These are phyloP conservation scores for Tolypocladium capitatum DNA, from an alignment of 2,329 filamentous ascomycete genomes.

Conservation along the genomic window DNA sequence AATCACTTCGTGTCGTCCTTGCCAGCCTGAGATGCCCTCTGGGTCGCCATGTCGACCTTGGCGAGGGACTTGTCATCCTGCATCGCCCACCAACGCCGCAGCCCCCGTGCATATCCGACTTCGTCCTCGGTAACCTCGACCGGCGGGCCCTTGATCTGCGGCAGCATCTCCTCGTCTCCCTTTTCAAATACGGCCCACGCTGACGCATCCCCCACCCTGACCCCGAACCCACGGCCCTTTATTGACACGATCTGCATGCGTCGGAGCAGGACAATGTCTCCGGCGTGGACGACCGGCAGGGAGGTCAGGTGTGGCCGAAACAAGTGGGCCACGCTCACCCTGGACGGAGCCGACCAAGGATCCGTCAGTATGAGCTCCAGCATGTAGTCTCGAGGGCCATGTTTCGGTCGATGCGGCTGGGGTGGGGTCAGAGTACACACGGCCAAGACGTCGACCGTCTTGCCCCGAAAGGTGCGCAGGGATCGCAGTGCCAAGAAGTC, in stretches of 20 bases:
- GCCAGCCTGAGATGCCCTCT: conserved; percentile 16
- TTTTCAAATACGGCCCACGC: conserved; percentile 50
- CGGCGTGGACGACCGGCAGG: conserved; percentile 39
- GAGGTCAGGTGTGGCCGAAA: conserved; percentile 45
- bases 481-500: conserved; percentile 39
- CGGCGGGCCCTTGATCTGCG: conserved; percentile 46
- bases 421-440: conserved; percentile 38
- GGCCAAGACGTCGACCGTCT: conserved; percentile 39
- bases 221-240: conserved; percentile 40
- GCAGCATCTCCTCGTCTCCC: conserved; percentile 22
- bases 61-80: conserved; percentile 32
- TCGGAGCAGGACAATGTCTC: conserved; percentile 46
- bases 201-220: conserved; percentile 40
- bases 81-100: conserved; percentile 35
- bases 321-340: conserved; percentile 41
- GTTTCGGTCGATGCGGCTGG: conserved; percentile 39
- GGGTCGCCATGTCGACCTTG: conserved; percentile 35
- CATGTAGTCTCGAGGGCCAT: conserved; percentile 45
- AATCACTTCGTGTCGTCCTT: conserved; percentile 14
- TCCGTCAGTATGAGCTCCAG: conserved; percentile 46
- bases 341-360: conserved; percentile 34
- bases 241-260: conserved; percentile 41
- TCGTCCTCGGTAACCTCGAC: conserved; percentile 42
- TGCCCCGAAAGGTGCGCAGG: conserved; percentile 35
- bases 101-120: conserved; percentile 30